Evolutionary conservation across 2,329 filamentous ascomycete genomes (phyloP), one percentile per base, ranked within the genome.

Genomic region (Whalleya microplaca): DNA sequence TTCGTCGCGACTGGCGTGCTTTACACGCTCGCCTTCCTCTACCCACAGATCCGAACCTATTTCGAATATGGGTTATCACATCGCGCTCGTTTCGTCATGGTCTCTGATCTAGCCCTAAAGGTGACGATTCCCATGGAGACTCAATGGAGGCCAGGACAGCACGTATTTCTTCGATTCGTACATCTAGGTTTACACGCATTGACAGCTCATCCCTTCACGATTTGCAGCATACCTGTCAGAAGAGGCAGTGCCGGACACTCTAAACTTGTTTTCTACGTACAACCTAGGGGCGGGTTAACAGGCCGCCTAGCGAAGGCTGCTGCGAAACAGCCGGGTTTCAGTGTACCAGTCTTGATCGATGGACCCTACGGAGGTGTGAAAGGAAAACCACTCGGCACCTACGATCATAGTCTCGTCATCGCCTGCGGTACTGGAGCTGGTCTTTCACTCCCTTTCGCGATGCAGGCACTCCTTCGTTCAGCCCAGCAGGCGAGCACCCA

Each of bases 311-410:
- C 75, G 3, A 72, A 66, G 0, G 52, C 76, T 5, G 78, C 78
- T 0, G 47, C 58, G 4, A 68, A 73, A 27, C 64, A 69, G 10
- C 74, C 82, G 0, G 72, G 69, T 0, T 52, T 63, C 0, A 61
- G 68, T 0, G 69, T 82, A 1, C 72, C 73, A 0, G 79, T 86
- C 0, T 66, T 84, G 1, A 58, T 87, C 0, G 84, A 87, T 41
- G 84, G 84, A 0, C 84, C 84, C 0, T 86, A 86, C 54, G 83
- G 84, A 0, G 84, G 83, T 0, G 66, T 83, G 18, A 68, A 74
- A 1, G 64, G 64, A 2, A 62, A 66, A 4, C 74, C 75, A 45
- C 65, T 77, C 14, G 62, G 67, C 0, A 68, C 69, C 0, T 78
- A 76, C 48, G 76, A 83, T 46, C 70, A 69, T 7, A 67, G 72